Evolutionary conservation across 208 protist species (phyloP).

Genomic region (Trypanosoma melophagium): DNA sequence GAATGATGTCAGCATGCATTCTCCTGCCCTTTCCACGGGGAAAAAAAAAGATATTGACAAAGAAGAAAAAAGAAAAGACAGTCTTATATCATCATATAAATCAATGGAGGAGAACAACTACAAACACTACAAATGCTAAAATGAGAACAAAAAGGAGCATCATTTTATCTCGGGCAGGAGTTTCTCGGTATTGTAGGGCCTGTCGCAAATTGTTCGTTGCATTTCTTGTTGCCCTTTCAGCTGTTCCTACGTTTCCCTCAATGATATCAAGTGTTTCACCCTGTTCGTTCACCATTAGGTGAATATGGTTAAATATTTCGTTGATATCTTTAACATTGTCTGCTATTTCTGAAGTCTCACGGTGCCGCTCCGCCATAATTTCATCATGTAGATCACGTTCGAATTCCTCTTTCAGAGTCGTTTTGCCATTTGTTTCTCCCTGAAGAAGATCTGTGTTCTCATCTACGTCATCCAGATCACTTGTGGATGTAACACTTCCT

Average conservation of each 20-base stretch:
- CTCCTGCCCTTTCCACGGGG: not conserved
- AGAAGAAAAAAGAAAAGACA: constrained; percentile 5
- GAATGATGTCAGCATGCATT: too few relatives aligned
- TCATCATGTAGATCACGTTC: constrained; percentile 81
- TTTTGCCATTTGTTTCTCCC: not conserved
- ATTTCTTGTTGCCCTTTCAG: constrained; percentile 65
- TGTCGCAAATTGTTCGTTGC: constrained; percentile 61
- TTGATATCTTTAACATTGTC: constrained; percentile 86
- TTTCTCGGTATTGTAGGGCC: constrained; percentile 62
- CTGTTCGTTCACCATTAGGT: constrained; percentile 80
- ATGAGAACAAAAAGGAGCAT: constrained; percentile 62
- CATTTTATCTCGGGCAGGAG: constrained; percentile 53
- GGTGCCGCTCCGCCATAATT: constrained; percentile 77
- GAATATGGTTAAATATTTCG: constrained; percentile 87
- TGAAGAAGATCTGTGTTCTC: constrained; percentile 34
- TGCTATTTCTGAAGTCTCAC: constrained; percentile 81
- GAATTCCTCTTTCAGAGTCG: constrained; percentile 55
- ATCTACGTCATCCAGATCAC: constrained; percentile 37
- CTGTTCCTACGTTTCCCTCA: constrained; percentile 54
- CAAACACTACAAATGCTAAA: constrained; percentile 35
- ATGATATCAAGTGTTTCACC: constrained; percentile 73
- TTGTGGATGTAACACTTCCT: constrained; percentile 20
- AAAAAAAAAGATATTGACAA: constrained; percentile 12
- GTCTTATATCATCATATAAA: not conserved
- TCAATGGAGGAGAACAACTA: constrained; percentile 27